Evolutionary conservation across 768 basidiomycete genomes (phyloP).

Genomic region (Serendipita sp.): DNA sequence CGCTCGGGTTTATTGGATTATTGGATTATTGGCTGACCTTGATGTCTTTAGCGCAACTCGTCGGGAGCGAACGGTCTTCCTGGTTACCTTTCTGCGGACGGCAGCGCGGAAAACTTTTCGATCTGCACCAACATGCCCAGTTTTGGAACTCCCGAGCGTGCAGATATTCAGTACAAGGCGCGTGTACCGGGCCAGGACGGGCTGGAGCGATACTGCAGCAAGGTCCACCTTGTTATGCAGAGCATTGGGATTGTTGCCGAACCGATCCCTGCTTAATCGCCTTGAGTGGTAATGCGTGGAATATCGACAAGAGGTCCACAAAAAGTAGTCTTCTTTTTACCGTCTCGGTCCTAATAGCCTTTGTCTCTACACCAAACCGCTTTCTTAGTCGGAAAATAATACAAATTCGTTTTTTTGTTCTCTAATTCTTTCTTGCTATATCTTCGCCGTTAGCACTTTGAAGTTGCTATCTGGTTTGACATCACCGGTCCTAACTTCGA

Average conservation of each 20-base stretch:
- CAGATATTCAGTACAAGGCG: constrained; percentile 3
- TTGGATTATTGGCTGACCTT: background rate
- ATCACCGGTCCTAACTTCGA: no score
- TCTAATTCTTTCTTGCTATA: no score
- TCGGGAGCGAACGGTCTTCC: background rate
- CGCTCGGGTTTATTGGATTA: background rate
- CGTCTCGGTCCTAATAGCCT: no score
- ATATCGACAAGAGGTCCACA: no score
- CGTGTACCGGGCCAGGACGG: background rate
- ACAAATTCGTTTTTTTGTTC: no score
- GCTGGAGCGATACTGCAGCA: constrained; percentile 3
- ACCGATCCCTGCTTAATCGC: background rate
- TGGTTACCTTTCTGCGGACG: background rate
- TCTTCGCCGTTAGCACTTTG: no score
- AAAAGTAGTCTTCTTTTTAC: no score
- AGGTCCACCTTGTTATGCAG: constrained; percentile 3
- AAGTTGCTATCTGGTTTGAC: no score
- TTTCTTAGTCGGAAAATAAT: no score
- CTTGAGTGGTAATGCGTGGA: no score
- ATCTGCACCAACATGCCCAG: background rate
- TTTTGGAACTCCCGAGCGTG: background rate
- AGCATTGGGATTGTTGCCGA: background rate
- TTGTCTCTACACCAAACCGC: no score
- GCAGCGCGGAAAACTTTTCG: constrained; percentile 1
- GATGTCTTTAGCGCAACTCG: background rate